Percentiles rank a stretch among this genome's conserved stretches.
phyloP scores from a whole-genome alignment of 257 asterid genomes.

The Fraxinus excelsior region DNA sequence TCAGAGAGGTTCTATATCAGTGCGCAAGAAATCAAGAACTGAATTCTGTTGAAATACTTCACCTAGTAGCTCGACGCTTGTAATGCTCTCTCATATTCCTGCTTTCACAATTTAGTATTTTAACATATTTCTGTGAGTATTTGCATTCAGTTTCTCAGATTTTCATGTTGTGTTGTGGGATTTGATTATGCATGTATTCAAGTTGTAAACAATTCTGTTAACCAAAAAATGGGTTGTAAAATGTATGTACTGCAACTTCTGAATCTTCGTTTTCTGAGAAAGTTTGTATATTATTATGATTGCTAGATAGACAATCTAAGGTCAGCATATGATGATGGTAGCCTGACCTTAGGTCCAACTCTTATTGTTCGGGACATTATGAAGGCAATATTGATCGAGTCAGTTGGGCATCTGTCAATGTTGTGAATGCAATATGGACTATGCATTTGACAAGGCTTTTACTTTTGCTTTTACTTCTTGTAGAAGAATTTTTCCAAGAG shows the following conservation, averaged over 20 bases:
- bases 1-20: conserved; percentile 71
- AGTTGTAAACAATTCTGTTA: not conserved
- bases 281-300: too few species aligned
- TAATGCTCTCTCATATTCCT: not conserved
- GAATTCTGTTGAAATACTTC: conserved; percentile 53
- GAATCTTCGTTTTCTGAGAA: not conserved
- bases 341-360: too few species aligned
- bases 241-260: not conserved
- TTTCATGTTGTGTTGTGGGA: not conserved
- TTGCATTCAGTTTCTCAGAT: not conserved
- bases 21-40: conserved; percentile 63
- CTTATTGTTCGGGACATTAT: too few species aligned
- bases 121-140: not conserved
- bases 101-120: not conserved
- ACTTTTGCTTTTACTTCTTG: too few species aligned
- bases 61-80: not conserved
- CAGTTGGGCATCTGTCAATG: not conserved
- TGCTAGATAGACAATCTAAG: too few species aligned
- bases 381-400: not conserved
- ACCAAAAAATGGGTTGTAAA: not conserved
- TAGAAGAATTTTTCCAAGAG: fast-evolving
- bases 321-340: too few species aligned
- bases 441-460: too few species aligned
- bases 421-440: not conserved
- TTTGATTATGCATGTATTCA: not conserved